Percentiles rank a stretch among this genome's conserved stretches.
Conservation (phyloP, 352 stramenopile species). For the Phytophthora citrophthora region DNA sequence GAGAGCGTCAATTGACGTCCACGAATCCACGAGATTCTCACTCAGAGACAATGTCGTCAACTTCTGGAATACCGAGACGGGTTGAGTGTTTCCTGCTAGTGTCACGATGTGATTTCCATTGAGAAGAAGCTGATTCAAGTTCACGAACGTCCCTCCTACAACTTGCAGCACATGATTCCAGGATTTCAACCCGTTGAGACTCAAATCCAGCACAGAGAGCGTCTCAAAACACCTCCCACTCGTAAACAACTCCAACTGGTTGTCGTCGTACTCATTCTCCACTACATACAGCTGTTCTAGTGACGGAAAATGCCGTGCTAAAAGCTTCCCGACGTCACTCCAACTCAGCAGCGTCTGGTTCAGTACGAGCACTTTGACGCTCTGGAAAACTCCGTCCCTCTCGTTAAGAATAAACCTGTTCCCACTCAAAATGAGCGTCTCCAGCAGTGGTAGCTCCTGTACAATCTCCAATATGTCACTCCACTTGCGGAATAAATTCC, state of each 20-base stretch:
- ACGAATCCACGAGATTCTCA: constrained; percentile 73
- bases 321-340: constrained; percentile 40
- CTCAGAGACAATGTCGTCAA: constrained; percentile 65
- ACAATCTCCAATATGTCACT: constrained; percentile 49
- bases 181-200: constrained; percentile 57
- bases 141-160: constrained; percentile 40
- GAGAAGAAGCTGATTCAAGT: constrained; percentile 69
- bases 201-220: constrained; percentile 68
- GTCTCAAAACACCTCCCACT: constrained; percentile 31
- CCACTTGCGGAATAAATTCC: constrained; percentile 78
- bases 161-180: constrained; percentile 54
- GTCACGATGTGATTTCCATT: constrained; percentile 67
- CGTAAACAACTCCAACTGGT: constrained; percentile 37
- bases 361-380: constrained; percentile 70
- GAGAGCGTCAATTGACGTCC: constrained; percentile 78
- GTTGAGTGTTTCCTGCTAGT: constrained; percentile 28
- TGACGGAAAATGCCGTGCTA: constrained; percentile 59
- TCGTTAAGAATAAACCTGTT: constrained; percentile 58
- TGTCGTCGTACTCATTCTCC: constrained; percentile 60
- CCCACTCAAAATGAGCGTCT: constrained; percentile 77
- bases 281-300: constrained; percentile 65
- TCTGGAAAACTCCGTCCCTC: constrained; percentile 29
- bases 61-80: constrained; percentile 42
- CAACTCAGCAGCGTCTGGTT: constrained; percentile 67
- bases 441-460: constrained; percentile 59